A percentile compares a stretch with the other conserved stretches of the same genome.
These are phyloP conservation scores for Cercospora zeae-maydis DNA, from an alignment of 2,329 filamentous ascomycete genomes.

Conservation along the genomic window DNA sequence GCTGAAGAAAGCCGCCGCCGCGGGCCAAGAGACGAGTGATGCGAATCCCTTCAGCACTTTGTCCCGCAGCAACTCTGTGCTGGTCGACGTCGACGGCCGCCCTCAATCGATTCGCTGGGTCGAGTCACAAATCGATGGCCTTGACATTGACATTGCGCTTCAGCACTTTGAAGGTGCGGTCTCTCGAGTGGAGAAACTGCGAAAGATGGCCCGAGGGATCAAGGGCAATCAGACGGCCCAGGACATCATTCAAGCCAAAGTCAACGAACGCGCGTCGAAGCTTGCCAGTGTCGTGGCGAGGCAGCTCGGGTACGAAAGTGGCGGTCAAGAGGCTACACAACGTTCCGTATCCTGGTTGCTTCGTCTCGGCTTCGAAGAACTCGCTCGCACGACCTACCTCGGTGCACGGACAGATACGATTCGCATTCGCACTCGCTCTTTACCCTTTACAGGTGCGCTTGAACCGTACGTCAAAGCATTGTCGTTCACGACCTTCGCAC, in stretches of 20 bases:
- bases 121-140: slow-evolving; percentile 87
- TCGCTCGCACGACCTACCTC: slow-evolving; percentile 82
- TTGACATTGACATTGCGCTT: slow-evolving; percentile 92
- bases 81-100: slow-evolving; percentile 94
- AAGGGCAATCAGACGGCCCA: slow-evolving; percentile 85
- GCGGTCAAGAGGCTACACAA: slow-evolving; percentile 71
- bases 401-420: slow-evolving; percentile 74
- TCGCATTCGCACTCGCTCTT: slow-evolving; percentile 79
- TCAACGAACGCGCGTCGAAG: slow-evolving; percentile 77
- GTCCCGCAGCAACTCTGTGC: slow-evolving; percentile 49
- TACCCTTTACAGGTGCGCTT: slow-evolving; percentile 90
- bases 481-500: slow-evolving; percentile 90
- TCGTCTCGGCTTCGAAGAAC: slow-evolving; percentile 83
- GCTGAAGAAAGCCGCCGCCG: slow-evolving; percentile 53
- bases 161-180: slow-evolving; percentile 87
- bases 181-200: slow-evolving; percentile 76
- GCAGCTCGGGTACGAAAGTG: slow-evolving; percentile 72
- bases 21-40: slow-evolving; percentile 45
- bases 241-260: slow-evolving; percentile 87
- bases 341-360: slow-evolving; percentile 80
- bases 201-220: slow-evolving; percentile 71
- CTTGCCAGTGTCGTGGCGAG: slow-evolving; percentile 76
- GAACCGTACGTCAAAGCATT: slow-evolving; percentile 92
- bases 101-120: slow-evolving; percentile 96
- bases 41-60: slow-evolving; percentile 24